Base-by-base conservation (phyloP, 1,139 yeast species). In the Lodderomyces orthopsilosis region DNA sequence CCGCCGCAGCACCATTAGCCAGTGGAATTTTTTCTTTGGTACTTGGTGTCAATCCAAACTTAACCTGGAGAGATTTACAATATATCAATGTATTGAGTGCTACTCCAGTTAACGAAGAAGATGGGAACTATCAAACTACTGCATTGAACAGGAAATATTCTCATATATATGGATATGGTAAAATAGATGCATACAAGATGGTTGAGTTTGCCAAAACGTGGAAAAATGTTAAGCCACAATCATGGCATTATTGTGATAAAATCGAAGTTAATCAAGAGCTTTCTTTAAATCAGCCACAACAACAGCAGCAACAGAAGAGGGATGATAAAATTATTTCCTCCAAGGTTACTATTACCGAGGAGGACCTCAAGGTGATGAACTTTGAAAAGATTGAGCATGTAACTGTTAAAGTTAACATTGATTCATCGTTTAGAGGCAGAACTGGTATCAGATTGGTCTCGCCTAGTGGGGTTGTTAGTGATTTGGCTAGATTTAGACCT, bases 1-100 rank as follows among this genome's bases (percentile, higher is more conserved):
- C 98, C 14, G 98, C 98, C 0, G 98, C 98, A 14, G 98, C 98
- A 0, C 99, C 99, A 0, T 74, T 94, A 44, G 98, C 98, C 0
- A 97, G 98, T 0, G 98, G 98, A 17, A 77, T 94, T 1, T 89
- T 86, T 60, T 79, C 98, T 0, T 70, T 94, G 44, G 88, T 87
- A 2, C 70, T 93, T 41, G 81, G 85, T 54, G 89, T 82, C 2
- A 85, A 95, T 51, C 96, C 97, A 1, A 74, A 83, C 4, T 74
- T 94, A 47, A 87, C 97, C 0, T 94, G 99, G 99, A 79, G 98
- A 60, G 99, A 94, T 59, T 73, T 91, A 46, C 99, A 94, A 65
- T 87, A 90, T 56, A 73, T 94, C 13, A 78, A 88, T 2, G 83
- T 91, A 13, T 66, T 83, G 42, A 76, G 89, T 37, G 84, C 96